These are phyloP conservation scores for Arthrobotrys pseudoclavata DNA, from an alignment of 2,329 filamentous ascomycete species.

Conservation along the genomic window DNA sequence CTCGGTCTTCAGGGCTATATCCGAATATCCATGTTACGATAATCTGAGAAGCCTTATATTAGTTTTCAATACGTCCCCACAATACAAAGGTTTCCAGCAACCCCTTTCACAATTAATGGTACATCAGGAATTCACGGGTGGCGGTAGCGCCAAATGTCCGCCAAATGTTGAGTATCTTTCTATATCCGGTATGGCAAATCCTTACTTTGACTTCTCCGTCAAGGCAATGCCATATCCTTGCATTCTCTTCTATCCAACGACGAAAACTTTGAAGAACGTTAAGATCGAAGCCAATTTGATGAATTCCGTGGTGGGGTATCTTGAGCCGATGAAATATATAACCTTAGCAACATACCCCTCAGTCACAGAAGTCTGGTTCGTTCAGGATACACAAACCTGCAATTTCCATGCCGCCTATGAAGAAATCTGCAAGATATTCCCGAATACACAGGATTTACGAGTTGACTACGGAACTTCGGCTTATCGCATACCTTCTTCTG, in stretches of 20 bases:
- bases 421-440: not conserved
- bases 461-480: not conserved
- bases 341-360: not conserved
- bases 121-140: not conserved
- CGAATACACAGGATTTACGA: not conserved
- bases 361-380: constrained; percentile 1
- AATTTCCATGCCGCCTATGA: not conserved
- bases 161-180: not conserved
- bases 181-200: not conserved
- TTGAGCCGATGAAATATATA: not conserved
- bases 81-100: not conserved
- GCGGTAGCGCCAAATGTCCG: not conserved
- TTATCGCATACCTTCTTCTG: not conserved
- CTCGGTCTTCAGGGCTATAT: not conserved
- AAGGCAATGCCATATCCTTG: constrained; percentile 2
- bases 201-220: not conserved
- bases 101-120: not conserved
- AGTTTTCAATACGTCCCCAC: not conserved
- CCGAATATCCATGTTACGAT: not conserved
- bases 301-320: not conserved
- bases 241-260: not conserved
- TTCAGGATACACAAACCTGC: not conserved
- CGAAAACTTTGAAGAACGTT: not conserved
- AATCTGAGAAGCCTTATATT: not conserved
- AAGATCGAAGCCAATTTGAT: not conserved